Conservation (phyloP, 2,329 filamentous ascomycete species). For the Aspergillus pseudoglaucus region DNA sequence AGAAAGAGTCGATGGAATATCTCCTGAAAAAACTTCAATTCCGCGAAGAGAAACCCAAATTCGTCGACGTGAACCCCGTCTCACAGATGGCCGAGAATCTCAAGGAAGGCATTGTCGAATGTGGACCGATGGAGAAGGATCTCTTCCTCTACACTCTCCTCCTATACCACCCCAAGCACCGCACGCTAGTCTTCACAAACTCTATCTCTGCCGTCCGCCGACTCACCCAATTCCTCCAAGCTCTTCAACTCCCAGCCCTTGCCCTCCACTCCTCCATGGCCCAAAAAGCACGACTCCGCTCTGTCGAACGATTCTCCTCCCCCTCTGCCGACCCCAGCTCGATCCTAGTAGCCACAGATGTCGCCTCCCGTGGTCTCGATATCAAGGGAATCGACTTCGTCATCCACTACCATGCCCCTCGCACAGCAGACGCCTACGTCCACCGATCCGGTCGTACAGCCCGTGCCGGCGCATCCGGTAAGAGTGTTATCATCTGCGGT, state of each 20-base stretch:
- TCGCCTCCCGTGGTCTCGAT: conserved; percentile 87
- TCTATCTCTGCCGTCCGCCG: conserved; percentile 89
- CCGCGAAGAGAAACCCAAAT: conserved; percentile 73
- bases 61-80: conserved; percentile 84
- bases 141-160: conserved; percentile 87
- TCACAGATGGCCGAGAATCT: conserved; percentile 82
- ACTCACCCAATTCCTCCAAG: conserved; percentile 74
- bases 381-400: conserved; percentile 85
- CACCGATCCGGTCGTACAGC: conserved; percentile 93
- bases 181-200: conserved; percentile 89
- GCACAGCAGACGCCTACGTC: conserved; percentile 86
- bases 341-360: conserved; percentile 86
- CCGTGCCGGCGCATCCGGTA: conserved; percentile 68
- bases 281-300: conserved; percentile 90
- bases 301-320: conserved; percentile 78
- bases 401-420: conserved; percentile 90
- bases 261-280: conserved; percentile 89
- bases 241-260: conserved; percentile 68
- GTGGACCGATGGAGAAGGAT: conserved; percentile 91
- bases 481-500: conserved; percentile 80
- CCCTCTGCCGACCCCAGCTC: conserved; percentile 48
- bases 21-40: conserved; percentile 87
- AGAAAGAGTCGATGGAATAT: conserved; percentile 85
- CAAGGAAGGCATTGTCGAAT: conserved; percentile 87
- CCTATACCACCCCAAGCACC: conserved; percentile 70